Conservation (phyloP, 805 yeast species). For the Barnettozyma salicaria region DNA sequence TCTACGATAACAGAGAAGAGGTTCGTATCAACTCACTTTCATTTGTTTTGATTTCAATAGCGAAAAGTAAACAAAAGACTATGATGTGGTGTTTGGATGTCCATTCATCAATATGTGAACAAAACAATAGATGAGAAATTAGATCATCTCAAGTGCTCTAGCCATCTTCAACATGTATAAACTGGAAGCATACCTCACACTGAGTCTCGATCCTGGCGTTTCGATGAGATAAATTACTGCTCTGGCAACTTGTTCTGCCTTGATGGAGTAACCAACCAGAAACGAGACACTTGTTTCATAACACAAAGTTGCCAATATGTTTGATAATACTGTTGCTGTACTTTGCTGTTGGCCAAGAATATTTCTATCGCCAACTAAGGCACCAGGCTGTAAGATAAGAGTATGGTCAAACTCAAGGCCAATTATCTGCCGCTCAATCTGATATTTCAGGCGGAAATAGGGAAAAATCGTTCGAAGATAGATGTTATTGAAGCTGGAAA, state of each 20-base stretch:
- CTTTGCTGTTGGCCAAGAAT: conserved; percentile 5
- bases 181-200: conserved; percentile 7
- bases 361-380: conserved; percentile 31
- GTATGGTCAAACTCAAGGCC: conserved; percentile 58
- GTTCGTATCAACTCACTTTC: not conserved
- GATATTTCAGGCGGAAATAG: conserved; percentile 63
- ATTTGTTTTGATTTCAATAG: not conserved
- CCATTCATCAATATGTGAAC: not conserved
- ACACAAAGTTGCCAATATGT: conserved; percentile 14
- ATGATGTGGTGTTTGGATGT: conserved; percentile 4
- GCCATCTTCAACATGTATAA: conserved; percentile 5
- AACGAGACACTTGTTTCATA: conserved; percentile 13
- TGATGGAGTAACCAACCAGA: conserved; percentile 14
- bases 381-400: conserved; percentile 72
- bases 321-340: conserved; percentile 9
- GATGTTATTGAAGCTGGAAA: conserved; percentile 57
- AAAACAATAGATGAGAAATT: not conserved
- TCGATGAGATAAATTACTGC: conserved; percentile 15
- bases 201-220: conserved; percentile 1
- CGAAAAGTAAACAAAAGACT: conserved; percentile 5
- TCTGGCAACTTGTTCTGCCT: conserved; percentile 19
- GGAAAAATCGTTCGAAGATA: conserved; percentile 43
- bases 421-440: conserved; percentile 58
- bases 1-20: not conserved
- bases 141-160: conserved; percentile 7